Percentiles rank a stretch among this genome's conserved stretches.
Conservation (phyloP, 2,329 filamentous ascomycete genomes). For the Penicillium capsulatum region DNA sequence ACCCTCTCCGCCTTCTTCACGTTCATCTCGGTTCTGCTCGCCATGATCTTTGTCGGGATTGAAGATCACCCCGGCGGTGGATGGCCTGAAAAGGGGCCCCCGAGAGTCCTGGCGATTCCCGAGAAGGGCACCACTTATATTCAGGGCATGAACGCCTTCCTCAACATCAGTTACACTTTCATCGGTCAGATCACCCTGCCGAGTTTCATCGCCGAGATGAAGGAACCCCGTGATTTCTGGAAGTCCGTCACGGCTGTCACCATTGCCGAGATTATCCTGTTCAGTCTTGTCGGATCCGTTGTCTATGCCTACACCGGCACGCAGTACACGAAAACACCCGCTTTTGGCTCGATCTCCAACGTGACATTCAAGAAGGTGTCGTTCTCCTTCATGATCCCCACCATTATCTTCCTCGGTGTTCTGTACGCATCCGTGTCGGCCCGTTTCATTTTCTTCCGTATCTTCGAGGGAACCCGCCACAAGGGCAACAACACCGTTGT, state of each 20-base stretch:
- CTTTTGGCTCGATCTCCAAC: conserved; percentile 76
- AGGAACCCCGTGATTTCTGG: conserved; percentile 72
- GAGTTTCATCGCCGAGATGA: conserved; percentile 95
- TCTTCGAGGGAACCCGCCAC: conserved; percentile 76
- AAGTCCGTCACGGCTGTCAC: conserved; percentile 91
- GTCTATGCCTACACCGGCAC: conserved; percentile 83
- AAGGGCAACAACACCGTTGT: conserved; percentile 74
- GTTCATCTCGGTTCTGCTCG: conserved; percentile 80
- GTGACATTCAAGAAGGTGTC: conserved; percentile 76
- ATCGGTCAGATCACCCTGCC: conserved; percentile 93
- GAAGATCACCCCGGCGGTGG: conserved; percentile 65
- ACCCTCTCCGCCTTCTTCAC: conserved; percentile 80
- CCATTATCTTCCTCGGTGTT: conserved; percentile 85
- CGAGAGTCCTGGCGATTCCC: conserved; percentile 65
- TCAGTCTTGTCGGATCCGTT: conserved; percentile 74
- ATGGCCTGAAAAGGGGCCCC: conserved; percentile 59
- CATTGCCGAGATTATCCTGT: conserved; percentile 79
- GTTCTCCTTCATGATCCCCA: conserved; percentile 94
- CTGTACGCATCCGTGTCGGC: conserved; percentile 86
- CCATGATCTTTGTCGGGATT: conserved; percentile 74
- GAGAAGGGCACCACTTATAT: conserved; percentile 72
- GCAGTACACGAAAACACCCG: conserved; percentile 74
- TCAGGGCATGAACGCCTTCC: conserved; percentile 75
- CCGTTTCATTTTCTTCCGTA: conserved; percentile 85
- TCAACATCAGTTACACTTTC: conserved; percentile 95